Evolutionary conservation across 1,284 basidiomycete genomes (phyloP), one percentile per base, ranked within the genome.

Genomic region (Ceratobasidium theobromae): DNA sequence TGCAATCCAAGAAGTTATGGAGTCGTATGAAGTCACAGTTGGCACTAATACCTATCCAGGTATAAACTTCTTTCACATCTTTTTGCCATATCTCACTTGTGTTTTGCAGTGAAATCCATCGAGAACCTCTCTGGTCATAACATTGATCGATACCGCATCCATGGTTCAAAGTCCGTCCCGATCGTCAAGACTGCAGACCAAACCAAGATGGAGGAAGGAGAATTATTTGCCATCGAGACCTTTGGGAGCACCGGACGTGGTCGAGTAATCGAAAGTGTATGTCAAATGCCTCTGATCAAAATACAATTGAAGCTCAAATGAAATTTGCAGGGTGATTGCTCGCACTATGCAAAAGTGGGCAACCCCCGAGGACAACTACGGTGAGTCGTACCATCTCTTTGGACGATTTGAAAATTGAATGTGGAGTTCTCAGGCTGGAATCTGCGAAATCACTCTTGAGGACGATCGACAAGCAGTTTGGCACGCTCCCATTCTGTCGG

Each of bases 131-230:
- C 91, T 66, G 95, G 95, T 0, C 95, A 98, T 76, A 88, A 88
- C 11, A 98, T 98, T 72, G 84, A 86, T 53, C 84, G 80, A n/a
- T 95, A 97, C 75, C 85, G 87, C 70, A 97, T 98, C 69, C 95
- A 98, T 74, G 91, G 82, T 8, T 81, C 85, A 23, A 99, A 99
- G 78, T 92, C 89, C 0, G 89, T 99, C 0, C 84, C 93, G 48
- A 86, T 98, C 65, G 93, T 98, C 46, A 92, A 90, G 77, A 93
- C 91, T 69, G 83, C 87, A 64, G 93, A 96, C 76, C 84, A 87
- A 73, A 93, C 91, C 21, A 97, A 93, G 79, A 99, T 99, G 97
- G 97, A 99, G 76, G 97, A 99, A 77, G 96, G 95, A 38, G 97
- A 99, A 75, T 97, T 98, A 77, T 99, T 95, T 76, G 97, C 97